Percentiles rank a stretch among this genome's conserved stretches.
phyloP scores from a whole-genome alignment of 176 grass and related monocot species.

The Alopecurus myosuroides region DNA sequence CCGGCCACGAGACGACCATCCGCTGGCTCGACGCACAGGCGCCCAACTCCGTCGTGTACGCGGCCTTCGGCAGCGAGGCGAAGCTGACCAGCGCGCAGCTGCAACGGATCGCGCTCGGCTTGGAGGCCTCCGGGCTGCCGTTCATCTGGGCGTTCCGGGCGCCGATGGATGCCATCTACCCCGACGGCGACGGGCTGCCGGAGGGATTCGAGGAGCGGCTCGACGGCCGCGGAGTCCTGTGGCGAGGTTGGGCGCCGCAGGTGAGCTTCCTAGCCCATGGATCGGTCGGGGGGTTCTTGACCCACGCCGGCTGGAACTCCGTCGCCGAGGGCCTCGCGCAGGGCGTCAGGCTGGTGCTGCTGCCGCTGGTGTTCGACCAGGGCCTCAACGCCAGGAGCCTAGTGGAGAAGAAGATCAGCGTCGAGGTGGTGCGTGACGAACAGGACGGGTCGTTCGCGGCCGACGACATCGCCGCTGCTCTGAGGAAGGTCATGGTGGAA shows the following conservation, averaged over 20 bases:
- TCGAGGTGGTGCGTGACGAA: constrained; percentile 47
- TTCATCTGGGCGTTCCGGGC: too few relatives aligned
- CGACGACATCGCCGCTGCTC: constrained; percentile 23
- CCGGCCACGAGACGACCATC: too few relatives aligned
- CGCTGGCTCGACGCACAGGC: too few relatives aligned
- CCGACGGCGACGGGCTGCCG: constrained; percentile 14
- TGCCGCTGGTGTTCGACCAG: constrained; percentile 61
- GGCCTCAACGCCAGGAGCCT: constrained; percentile 57
- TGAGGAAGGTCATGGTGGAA: constrained; percentile 47
- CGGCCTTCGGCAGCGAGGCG: too few relatives aligned
- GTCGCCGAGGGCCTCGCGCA: constrained; percentile 38
- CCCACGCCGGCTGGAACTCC: constrained; percentile 60
- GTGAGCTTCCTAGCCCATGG: constrained; percentile 32
- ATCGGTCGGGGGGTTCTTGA: constrained; percentile 57
- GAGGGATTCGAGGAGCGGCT: constrained; percentile 34
- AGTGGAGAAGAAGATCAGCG: constrained; percentile 26
- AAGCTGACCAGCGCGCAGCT: too few relatives aligned
- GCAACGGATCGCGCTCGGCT: too few relatives aligned
- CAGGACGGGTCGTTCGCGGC: constrained; percentile 48
- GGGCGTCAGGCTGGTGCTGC: constrained; percentile 36
- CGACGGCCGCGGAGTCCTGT: constrained; percentile 16
- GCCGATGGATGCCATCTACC: too few relatives aligned
- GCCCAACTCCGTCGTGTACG: too few relatives aligned
- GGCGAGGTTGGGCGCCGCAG: constrained; percentile 56
- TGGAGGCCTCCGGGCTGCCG: too few relatives aligned